Conservation (phyloP, 2,329 filamentous ascomycete species). For the Sphaerostilbella broomeana region DNA sequence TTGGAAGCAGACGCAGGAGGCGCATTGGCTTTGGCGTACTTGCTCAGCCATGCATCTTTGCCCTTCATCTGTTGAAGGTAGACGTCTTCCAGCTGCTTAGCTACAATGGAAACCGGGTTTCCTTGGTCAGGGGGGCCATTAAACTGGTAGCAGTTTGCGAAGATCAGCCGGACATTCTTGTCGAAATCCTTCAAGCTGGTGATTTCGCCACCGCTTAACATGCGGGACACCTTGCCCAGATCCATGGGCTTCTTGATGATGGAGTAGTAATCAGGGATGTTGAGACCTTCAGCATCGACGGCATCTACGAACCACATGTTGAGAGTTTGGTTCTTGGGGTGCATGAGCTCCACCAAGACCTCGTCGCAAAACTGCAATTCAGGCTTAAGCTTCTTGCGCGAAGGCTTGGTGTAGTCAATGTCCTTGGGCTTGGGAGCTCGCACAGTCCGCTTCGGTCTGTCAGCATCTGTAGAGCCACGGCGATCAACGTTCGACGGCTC, state of each 20-base stretch:
- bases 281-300: constrained; percentile 88
- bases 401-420: constrained; percentile 72
- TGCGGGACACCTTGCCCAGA: constrained; percentile 69
- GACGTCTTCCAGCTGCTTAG: constrained; percentile 64
- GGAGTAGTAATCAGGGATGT: constrained; percentile 88
- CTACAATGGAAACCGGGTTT: constrained; percentile 66
- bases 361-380: constrained; percentile 88
- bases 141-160: constrained; percentile 88
- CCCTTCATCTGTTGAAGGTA: constrained; percentile 71
- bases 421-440: constrained; percentile 87
- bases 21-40: constrained; percentile 53
- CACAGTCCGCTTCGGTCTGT: constrained; percentile 86
- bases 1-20: constrained; percentile 56
- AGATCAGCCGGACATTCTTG: constrained; percentile 72
- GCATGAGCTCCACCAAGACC: constrained; percentile 69
- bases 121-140: constrained; percentile 54
- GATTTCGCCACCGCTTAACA: constrained; percentile 74
- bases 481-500: constrained; percentile 20
- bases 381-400: constrained; percentile 81
- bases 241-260: constrained; percentile 98
- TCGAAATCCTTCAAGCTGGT: constrained; percentile 79
- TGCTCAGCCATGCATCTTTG: constrained; percentile 75
- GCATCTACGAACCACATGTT: constrained; percentile 73
- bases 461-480: constrained; percentile 71
- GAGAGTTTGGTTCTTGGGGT: constrained; percentile 59